Conservation (phyloP, 495 filamentous ascomycete genomes). For the Oidiodendron maius region DNA sequence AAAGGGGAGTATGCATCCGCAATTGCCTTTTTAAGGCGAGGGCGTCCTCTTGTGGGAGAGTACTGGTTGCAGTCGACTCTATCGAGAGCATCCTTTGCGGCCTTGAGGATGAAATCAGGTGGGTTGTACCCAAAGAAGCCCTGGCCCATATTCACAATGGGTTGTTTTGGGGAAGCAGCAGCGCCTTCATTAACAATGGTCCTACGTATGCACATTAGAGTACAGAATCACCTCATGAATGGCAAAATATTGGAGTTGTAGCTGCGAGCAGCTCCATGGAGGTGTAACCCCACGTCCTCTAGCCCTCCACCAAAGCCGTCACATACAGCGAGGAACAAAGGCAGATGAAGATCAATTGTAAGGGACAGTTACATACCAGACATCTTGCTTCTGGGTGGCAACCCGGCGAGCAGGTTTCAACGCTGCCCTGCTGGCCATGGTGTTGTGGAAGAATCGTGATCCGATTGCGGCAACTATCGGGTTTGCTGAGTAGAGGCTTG, state of each 20-base stretch:
- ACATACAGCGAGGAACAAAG: neutral
- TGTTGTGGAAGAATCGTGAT: conserved; percentile 11
- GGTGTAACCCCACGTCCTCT: too few species aligned
- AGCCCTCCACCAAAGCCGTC: neutral
- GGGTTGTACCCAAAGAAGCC: conserved; percentile 99
- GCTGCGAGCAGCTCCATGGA: too few species aligned
- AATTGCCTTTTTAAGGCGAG: conserved; percentile 84
- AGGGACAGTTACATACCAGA: conserved; percentile 57
- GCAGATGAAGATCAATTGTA: neutral
- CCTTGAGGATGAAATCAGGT: conserved; percentile 82
- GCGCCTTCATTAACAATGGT: conserved; percentile 92
- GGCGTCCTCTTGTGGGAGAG: conserved; percentile 88
- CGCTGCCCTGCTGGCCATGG: conserved; percentile 25
- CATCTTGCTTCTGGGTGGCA: conserved; percentile 79
- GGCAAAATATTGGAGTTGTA: too few species aligned
- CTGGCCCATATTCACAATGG: conserved; percentile 93
- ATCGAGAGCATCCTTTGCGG: conserved; percentile 83
- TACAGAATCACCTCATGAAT: too few species aligned
- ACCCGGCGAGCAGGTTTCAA: conserved; percentile 72
- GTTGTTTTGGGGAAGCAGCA: conserved; percentile 75
- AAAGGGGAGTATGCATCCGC: conserved; percentile 83
- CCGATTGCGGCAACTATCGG: too few species aligned
- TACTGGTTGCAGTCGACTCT: conserved; percentile 99
- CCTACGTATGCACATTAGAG: conserved; percentile 39
- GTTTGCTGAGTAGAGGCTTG: too few species aligned